These are phyloP conservation scores for Penicillium carneum DNA, from an alignment of 2,329 filamentous ascomycete species.

Conservation along the genomic window DNA sequence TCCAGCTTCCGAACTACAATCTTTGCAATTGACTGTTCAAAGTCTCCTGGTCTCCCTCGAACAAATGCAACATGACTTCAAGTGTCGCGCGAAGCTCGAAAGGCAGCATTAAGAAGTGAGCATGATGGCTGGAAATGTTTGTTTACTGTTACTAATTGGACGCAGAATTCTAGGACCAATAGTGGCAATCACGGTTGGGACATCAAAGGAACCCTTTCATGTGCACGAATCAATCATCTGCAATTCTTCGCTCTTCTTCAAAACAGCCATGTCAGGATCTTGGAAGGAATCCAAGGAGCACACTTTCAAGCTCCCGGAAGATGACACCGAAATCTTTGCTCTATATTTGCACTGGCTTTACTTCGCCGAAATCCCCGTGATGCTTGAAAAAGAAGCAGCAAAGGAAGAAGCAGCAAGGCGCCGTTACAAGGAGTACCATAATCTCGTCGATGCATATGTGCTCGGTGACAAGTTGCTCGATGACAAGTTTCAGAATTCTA, in stretches of 20 bases:
- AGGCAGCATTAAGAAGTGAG: not conserved
- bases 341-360: conserved; percentile 5
- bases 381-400: no score
- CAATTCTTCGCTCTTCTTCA: not conserved
- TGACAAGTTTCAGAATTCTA: not conserved
- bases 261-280: not conserved
- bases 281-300: not conserved
- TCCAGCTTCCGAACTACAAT: not conserved
- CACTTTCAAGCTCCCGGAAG: not conserved
- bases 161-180: not conserved
- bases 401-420: fast-evolving
- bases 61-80: not conserved
- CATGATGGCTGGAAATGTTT: not conserved
- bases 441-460: not conserved
- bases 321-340: not conserved
- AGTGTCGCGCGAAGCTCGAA: not conserved
- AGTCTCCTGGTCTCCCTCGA: not conserved
- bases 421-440: not conserved
- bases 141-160: not conserved
- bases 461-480: conserved; percentile 8
- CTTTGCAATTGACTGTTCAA: not conserved
- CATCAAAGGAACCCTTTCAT: not conserved
- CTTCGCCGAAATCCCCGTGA: not conserved
- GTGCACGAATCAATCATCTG: not conserved
- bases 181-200: not conserved